These are phyloP conservation scores for Aspergillus hortae DNA, from an alignment of 2,329 filamentous ascomycete species.

Conservation along the genomic window DNA sequence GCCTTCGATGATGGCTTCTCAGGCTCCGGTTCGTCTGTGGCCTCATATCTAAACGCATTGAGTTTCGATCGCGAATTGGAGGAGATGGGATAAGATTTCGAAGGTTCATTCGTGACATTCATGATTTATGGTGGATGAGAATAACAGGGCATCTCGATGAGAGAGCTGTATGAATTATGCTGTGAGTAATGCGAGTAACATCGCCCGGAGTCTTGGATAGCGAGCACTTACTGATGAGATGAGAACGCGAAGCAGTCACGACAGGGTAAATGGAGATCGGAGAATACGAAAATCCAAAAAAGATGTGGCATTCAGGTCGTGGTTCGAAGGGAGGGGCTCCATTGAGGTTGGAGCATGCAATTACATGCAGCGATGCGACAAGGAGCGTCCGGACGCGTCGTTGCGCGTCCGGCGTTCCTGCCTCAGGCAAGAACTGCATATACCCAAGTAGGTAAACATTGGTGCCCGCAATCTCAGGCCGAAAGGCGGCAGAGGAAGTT, in stretches of 20 bases:
- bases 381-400: slow-evolving; percentile 26
- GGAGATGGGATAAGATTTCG: slow-evolving; percentile 40
- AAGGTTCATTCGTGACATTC: slow-evolving; percentile 23
- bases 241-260: background rate
- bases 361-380: slow-evolving; percentile 12
- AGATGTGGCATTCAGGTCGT: background rate
- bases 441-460: background rate
- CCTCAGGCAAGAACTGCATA: slow-evolving; percentile 17
- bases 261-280: background rate
- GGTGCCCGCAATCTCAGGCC: slow-evolving; percentile 21
- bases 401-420: slow-evolving; percentile 25
- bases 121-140: slow-evolving; percentile 15
- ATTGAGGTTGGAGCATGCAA: slow-evolving; percentile 5
- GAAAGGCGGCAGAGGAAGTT: slow-evolving; percentile 20
- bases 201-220: background rate
- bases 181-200: background rate
- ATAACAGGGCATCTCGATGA: slow-evolving; percentile 24
- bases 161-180: slow-evolving; percentile 8
- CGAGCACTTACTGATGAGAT: background rate
- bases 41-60: slow-evolving; percentile 51
- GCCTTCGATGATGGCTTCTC: slow-evolving; percentile 20
- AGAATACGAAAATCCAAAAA: background rate
- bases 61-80: slow-evolving; percentile 53
- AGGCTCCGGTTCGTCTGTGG: slow-evolving; percentile 29
- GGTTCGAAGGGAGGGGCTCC: background rate